Evolutionary conservation across 164 flowering plant species (phyloP), one percentile per base, ranked within the genome.

Genomic region (Aristolochia californica): DNA sequence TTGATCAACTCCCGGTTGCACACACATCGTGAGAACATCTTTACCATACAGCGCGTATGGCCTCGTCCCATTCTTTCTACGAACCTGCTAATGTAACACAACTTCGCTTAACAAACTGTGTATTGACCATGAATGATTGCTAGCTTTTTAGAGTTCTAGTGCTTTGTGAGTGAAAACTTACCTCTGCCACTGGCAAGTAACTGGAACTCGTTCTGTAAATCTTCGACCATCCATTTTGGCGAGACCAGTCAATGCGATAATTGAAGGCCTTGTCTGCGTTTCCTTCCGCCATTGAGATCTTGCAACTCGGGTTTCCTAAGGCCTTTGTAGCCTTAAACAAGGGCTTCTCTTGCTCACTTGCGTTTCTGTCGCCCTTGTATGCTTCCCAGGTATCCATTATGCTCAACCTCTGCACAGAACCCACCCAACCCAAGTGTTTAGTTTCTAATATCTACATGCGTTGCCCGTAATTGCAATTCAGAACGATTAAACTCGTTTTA

Each of bases 341-440:
- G 15, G 67, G 64, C 67, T 62, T 63, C 38, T 27, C 57, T 17
- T 49, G 44, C 5, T n/a, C 59, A 17, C 47, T n/a, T 15, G 4
- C 47, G n/a, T 59, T 62, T 47, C 30, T 23, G 13, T 67, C 70
- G 17, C 70, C 66, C 25, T 18, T 63, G 43, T 45, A 68, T 11
- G 56, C 71, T 62, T 63, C 66, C 71, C 71, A 68, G 23, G 55
- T 67, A 45, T 59, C 71, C 45, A 48, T 25, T 26, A 68, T 54
- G 51, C 67, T 26, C 50, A 67, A 27, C 48, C 48, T 53, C 59
- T 54, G 49, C 21, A 3, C 15, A 9, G n/a, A n/a, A n/a, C n/a
- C n/a, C n/a, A n/a, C n/a, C n/a, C n/a, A n/a, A n/a, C n/a, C n/a
- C n/a, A n/a, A n/a, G n/a, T n/a, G n/a, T n/a, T n/a, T n/a, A n/a